Conservation (phyloP, 1,284 basidiomycete genomes). For the Sanghuangporus weigelae region DNA sequence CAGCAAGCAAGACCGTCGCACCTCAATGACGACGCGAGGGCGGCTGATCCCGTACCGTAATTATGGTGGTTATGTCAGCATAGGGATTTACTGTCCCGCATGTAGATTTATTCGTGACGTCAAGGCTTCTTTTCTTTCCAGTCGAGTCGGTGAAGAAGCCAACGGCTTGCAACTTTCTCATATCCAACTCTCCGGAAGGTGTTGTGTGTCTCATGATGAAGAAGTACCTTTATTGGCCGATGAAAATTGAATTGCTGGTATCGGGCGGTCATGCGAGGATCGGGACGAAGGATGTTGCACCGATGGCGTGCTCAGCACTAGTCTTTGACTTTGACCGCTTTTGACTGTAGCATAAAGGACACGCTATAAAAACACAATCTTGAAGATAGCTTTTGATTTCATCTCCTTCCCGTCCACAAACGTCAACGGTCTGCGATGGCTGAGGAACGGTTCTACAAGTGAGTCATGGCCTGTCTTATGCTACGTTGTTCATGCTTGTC, state of each 20-base stretch:
- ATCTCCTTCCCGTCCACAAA: not conserved
- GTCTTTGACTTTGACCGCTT: not conserved
- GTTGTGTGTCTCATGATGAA: too few species aligned
- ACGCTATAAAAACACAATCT: not conserved
- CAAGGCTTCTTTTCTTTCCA: too few species aligned
- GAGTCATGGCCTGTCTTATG: not conserved
- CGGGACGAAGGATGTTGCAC: not conserved
- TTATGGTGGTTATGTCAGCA: not conserved
- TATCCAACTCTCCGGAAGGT: too few species aligned
- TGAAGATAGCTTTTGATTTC: not conserved
- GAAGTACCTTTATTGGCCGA: not conserved
- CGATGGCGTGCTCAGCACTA: conserved; percentile 1
- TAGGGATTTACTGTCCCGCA: not conserved
- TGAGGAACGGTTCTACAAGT: conserved; percentile 16
- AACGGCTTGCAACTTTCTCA: too few species aligned
- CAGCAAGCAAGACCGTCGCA: not conserved
- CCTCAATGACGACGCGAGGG: not conserved
- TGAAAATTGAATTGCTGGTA: not conserved
- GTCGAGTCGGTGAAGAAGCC: too few species aligned
- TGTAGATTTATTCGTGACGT: not conserved
- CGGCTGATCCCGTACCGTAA: not conserved
- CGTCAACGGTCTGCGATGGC: conserved; percentile 1
- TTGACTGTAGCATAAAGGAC: not conserved
- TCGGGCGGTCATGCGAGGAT: not conserved
- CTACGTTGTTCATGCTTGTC: not conserved